phyloP scores from a whole-genome alignment of 306 rosid genomes.

The Benincasa hispida region DNA sequence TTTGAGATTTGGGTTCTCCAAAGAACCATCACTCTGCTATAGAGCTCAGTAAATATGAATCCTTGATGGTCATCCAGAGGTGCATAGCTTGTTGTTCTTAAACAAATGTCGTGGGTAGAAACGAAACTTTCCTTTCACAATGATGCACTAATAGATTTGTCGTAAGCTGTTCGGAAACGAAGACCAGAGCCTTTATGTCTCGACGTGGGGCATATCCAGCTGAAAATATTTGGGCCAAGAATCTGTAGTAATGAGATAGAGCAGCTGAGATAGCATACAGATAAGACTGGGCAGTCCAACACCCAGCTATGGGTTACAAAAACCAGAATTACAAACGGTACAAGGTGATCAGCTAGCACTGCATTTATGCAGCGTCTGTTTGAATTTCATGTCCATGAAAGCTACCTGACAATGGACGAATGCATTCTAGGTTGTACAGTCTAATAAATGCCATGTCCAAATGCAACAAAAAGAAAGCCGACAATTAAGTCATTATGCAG shows the following conservation, averaged over 20 bases:
- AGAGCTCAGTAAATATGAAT: not conserved
- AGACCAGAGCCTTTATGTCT: conserved; percentile 77
- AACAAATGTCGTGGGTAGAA: not conserved
- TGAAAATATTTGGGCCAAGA: conserved; percentile 64
- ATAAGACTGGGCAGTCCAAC: not conserved
- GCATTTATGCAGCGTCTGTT: not conserved
- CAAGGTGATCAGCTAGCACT: not conserved
- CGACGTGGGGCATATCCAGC: conserved; percentile 67
- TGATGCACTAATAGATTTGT: conserved; percentile 31
- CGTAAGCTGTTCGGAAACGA: conserved; percentile 40
- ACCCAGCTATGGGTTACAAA: not conserved
- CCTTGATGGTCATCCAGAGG: not conserved
- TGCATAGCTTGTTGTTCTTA: not conserved
- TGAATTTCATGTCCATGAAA: not conserved
- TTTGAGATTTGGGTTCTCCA: not conserved
- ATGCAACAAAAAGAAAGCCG: not conserved
- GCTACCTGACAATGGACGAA: not conserved
- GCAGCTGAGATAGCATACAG: not conserved
- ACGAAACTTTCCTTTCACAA: conserved; percentile 26
- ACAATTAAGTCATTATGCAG: not conserved
- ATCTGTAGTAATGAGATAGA: conserved; percentile 30
- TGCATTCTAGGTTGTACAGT: not conserved
- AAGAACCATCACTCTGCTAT: not conserved
- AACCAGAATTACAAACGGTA: not conserved
- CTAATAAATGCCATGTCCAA: not conserved